Base-by-base conservation (phyloP, 208 protist genomes). In the Crithidia brevicula region DNA sequence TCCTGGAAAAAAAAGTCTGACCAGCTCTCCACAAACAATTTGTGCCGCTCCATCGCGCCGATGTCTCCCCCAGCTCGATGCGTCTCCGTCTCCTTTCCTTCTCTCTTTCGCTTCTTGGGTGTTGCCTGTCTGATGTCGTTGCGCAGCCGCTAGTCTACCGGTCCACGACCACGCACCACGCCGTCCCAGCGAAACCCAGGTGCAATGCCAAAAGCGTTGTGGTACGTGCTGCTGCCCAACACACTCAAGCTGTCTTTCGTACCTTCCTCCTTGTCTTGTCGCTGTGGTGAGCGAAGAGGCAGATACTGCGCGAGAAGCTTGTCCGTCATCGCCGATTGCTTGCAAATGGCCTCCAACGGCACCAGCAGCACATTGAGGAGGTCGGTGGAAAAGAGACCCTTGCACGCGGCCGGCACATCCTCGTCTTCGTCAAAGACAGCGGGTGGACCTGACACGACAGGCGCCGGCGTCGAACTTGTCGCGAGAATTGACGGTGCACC, bases 141-240 rank as follows among this genome's bases (percentile, higher is more conserved):
- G 15, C 46, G 30, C 47, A 30, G 22, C 9, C 5, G 13, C 67
- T 43, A 74, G 13, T 50, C 47, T 9, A 76, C 61, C 1, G 53
- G 62, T 6, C 70, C 51, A n/a, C 81, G 72, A 43, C 91, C 91
- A 31, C 91, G 91, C 52, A 94, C 77, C 7, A 96, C 80, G 43
- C 91, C 91, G 52, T 96, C 91, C 89, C 91, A 96, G 4, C 91
- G 86, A 75, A 88, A 91, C 0, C 91, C 88, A 6, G 91, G 86
- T 2, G 28, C 25, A 16, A 82, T 73, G 0, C 67, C 67, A 38
- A 73, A 77, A 1, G 5, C 31, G 47, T 82, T 78, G 38, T 40
- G 42, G 33, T 82, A 72, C 18, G 0, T 3, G 6, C 22, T 27
- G 18, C 9, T 10, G 8, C 15, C 10, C 27, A n/a, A 62, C 20